Conservation (phyloP, 371 early-diverging fungal species). For the Globomyces sp. region DNA sequence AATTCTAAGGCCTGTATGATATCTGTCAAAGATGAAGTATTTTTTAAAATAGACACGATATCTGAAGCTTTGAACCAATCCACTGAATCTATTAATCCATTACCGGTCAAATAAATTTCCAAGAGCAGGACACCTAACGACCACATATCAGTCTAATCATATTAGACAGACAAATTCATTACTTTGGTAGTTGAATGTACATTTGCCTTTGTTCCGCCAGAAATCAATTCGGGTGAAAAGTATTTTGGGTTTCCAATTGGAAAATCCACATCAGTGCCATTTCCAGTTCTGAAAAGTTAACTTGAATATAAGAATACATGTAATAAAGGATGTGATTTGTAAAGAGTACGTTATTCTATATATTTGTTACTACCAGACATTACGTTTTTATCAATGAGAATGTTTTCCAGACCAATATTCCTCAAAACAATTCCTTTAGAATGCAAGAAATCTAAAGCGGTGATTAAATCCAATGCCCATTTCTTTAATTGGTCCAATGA, state of each 20-base stretch:
- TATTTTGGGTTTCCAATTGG: slow-evolving; percentile 23
- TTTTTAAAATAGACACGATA: too few relatives aligned
- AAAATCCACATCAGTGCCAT: slow-evolving; percentile 23
- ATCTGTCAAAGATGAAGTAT: too few relatives aligned
- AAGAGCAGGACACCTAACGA: slow-evolving; percentile 19
- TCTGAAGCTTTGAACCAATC: background rate
- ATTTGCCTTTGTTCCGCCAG: background rate
- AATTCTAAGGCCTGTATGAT: too few relatives aligned
- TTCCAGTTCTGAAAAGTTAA: slow-evolving; percentile 25
- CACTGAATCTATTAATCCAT: background rate
- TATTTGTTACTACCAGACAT: background rate
- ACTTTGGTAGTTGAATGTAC: background rate
- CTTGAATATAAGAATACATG: slow-evolving; percentile 16
- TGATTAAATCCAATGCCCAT: slow-evolving; percentile 9
- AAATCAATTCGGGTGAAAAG: slow-evolving; percentile 18
- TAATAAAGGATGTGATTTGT: too few relatives aligned
- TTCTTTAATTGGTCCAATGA: background rate
- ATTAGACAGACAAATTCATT: too few relatives aligned
- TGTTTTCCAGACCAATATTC: slow-evolving; percentile 12
- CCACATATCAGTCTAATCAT: slow-evolving; percentile 14
- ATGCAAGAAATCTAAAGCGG: slow-evolving; percentile 9
- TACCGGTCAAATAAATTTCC: slow-evolving; percentile 17
- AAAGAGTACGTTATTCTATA: too few relatives aligned
- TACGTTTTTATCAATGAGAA: background rate
- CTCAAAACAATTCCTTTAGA: background rate